These are phyloP conservation scores for Hydnum rufescens DNA, from an alignment of 768 basidiomycete genomes.

Conservation along the genomic window DNA sequence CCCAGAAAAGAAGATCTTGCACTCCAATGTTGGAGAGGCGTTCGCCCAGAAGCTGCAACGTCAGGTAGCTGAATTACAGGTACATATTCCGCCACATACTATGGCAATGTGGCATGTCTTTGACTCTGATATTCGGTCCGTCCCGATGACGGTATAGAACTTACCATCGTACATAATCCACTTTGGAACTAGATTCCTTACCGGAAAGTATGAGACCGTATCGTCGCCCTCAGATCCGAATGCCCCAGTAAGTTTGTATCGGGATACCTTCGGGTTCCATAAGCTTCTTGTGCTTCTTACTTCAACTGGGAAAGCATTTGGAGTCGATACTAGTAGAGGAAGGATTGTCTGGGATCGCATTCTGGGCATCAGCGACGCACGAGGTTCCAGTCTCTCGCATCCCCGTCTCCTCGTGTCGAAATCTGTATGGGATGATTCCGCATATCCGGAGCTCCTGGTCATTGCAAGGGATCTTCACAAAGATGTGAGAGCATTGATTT, in stretches of 20 bases:
- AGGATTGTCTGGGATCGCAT: conserved; percentile 61
- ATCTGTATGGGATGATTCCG: background rate
- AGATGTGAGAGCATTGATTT: background rate
- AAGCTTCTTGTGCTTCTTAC: conserved; percentile 65
- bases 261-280: conserved; percentile 73
- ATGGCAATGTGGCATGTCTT: background rate
- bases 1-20: conserved; percentile 31
- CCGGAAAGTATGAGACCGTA: conserved; percentile 35
- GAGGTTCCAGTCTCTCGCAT: background rate
- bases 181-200: conserved; percentile 52
- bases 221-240: conserved; percentile 20
- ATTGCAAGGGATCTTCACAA: background rate
- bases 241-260: conserved; percentile 19
- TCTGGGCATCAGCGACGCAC: conserved; percentile 51
- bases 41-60: background rate
- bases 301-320: conserved; percentile 53
- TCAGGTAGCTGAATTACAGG: background rate
- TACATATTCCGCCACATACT: background rate
- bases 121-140: background rate
- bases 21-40: background rate
- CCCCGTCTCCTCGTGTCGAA: background rate
- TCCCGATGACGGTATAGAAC: conserved; percentile 22
- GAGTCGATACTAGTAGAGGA: conserved; percentile 62
- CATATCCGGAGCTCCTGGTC: background rate
- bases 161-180: conserved; percentile 48